Conservation (phyloP, 2,329 filamentous ascomycete species). For the Chrysosporium queenslandicum region DNA sequence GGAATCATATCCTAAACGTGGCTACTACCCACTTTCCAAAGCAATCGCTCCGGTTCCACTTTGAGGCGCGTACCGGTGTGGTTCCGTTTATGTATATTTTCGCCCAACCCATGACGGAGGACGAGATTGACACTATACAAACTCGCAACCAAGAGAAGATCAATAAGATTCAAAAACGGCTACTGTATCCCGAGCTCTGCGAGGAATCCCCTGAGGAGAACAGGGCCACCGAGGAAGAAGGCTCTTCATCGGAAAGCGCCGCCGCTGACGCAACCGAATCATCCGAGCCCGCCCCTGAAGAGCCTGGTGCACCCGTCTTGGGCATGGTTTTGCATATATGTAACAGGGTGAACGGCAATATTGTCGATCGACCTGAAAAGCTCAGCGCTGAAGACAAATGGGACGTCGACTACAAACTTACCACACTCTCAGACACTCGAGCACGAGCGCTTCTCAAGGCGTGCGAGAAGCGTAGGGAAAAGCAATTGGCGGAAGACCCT, state of each 20-base stretch:
- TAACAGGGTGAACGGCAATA: slow-evolving; percentile 59
- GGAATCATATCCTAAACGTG: slow-evolving; percentile 69
- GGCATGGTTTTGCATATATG: slow-evolving; percentile 62
- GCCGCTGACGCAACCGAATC: neutral
- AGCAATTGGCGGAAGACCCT: slow-evolving; percentile 36
- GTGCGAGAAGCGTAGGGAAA: slow-evolving; percentile 48
- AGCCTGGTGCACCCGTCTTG: slow-evolving; percentile 39
- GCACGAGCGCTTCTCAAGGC: slow-evolving; percentile 47
- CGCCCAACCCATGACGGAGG: slow-evolving; percentile 67
- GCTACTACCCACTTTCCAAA: slow-evolving; percentile 67
- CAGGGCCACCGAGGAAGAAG: slow-evolving; percentile 16
- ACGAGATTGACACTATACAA: slow-evolving; percentile 66
- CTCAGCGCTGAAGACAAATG: slow-evolving; percentile 46
- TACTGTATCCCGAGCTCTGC: slow-evolving; percentile 28
- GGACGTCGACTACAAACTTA: slow-evolving; percentile 68
- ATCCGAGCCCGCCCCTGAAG: slow-evolving; percentile 14
- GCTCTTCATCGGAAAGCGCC: slow-evolving; percentile 15
- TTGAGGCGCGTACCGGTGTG: slow-evolving; percentile 59
- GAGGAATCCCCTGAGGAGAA: slow-evolving; percentile 21
- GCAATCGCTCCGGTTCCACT: slow-evolving; percentile 63
- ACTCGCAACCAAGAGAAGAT: slow-evolving; percentile 53
- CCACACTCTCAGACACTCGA: slow-evolving; percentile 45
- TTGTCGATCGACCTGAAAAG: slow-evolving; percentile 51
- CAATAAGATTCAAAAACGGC: slow-evolving; percentile 55
- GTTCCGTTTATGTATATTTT: slow-evolving; percentile 77